Evolutionary conservation across 225 moss, liverwort and hornwort genomes (phyloP).

Genomic region (Asterella californica): DNA sequence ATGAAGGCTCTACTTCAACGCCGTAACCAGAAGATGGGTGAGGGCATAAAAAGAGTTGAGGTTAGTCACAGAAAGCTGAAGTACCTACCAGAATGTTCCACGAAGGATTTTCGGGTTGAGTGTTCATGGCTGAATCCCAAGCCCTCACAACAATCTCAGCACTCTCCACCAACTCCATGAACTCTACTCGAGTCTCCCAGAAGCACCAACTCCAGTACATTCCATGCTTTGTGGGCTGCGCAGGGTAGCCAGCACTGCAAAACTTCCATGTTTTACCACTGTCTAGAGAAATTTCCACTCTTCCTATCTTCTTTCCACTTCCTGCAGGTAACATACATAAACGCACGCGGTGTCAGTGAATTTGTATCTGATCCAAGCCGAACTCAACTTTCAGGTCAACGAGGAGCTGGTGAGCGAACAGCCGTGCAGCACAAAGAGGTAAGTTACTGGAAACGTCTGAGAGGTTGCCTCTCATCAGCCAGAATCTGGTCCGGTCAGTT

Average conservation of each 20-base stretch:
- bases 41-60: too few relatives aligned
- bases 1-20: neutral
- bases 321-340: too few relatives aligned
- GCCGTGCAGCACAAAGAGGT: neutral
- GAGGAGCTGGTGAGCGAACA: neutral
- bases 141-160: slow-evolving; percentile 38
- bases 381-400: neutral
- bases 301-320: slow-evolving; percentile 35
- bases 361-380: neutral
- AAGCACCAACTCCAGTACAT: slow-evolving; percentile 50
- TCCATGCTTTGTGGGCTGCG: slow-evolving; percentile 32
- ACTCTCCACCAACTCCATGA: slow-evolving; percentile 31
- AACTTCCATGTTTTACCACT: slow-evolving; percentile 39
- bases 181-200: slow-evolving; percentile 31
- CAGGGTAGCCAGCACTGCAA: slow-evolving; percentile 27
- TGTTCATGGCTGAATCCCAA: slow-evolving; percentile 46
- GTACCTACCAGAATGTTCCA: slow-evolving; percentile 38
- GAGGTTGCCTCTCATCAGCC: neutral
- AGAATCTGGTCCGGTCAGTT: neutral
- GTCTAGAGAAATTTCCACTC: slow-evolving; percentile 35
- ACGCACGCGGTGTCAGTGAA: neutral
- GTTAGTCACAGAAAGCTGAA: neutral
- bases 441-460: neutral
- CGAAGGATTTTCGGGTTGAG: slow-evolving; percentile 36
- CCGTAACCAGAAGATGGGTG: neutral